Conservation (phyloP, 495 filamentous ascomycete genomes). For the Penicillium riverlandense region DNA sequence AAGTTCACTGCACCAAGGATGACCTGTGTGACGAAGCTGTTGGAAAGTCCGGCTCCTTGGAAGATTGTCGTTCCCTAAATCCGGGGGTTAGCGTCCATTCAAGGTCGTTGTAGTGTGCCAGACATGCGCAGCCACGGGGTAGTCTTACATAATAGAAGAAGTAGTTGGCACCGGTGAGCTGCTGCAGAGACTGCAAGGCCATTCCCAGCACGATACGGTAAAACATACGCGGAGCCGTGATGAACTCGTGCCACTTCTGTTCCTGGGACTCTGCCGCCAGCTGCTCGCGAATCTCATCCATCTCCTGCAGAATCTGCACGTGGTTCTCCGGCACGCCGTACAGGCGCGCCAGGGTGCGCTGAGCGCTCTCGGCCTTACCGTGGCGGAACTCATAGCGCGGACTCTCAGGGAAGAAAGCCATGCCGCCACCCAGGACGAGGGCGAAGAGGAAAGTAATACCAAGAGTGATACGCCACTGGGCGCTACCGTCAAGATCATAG, state of each 20-base stretch:
- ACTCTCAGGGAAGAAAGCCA: conserved; percentile 63
- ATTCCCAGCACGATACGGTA: conserved; percentile 66
- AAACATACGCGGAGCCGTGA: conserved; percentile 64
- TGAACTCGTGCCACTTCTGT: conserved; percentile 59
- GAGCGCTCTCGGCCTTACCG: conserved; percentile 56
- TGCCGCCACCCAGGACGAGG: conserved; percentile 63
- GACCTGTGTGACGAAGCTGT: conserved; percentile 65
- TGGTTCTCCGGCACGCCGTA: conserved; percentile 65
- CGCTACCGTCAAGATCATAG: conserved; percentile 34
- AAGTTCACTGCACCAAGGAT: conserved; percentile 73
- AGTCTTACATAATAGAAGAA: conserved; percentile 69
- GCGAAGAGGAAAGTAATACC: conserved; percentile 72
- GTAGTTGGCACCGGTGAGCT: conserved; percentile 65
- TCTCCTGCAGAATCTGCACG: conserved; percentile 56
- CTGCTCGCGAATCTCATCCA: conserved; percentile 57
- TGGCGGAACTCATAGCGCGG: conserved; percentile 62
- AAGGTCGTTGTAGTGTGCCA: neutral
- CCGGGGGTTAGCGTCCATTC: conserved; percentile 14
- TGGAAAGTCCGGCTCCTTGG: conserved; percentile 56
- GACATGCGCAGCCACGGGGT: neutral
- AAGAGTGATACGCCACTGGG: conserved; percentile 72
- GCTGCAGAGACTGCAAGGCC: conserved; percentile 60
- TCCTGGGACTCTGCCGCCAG: conserved; percentile 47
- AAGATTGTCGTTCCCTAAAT: conserved; percentile 70
- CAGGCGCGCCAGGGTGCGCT: conserved; percentile 57